Conservation (phyloP, 805 yeast species). For the Alloascoidea africana region DNA sequence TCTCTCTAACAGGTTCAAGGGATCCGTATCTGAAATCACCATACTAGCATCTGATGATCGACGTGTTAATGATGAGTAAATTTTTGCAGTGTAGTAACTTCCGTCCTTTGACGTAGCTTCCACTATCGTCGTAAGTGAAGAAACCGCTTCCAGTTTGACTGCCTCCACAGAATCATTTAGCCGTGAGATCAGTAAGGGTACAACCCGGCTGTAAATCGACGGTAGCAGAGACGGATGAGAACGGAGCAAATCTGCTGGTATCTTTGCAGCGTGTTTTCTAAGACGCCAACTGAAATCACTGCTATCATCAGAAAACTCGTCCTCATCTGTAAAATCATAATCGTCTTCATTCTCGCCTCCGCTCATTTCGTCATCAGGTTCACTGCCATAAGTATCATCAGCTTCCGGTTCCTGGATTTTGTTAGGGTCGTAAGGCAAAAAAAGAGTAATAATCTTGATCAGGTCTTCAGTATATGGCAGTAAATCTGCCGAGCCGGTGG, state of each 20-base stretch:
- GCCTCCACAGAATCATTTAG: conserved; percentile 19
- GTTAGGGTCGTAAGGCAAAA: conserved; percentile 33
- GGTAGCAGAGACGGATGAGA: conserved; percentile 22
- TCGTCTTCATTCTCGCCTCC: conserved; percentile 32
- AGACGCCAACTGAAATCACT: conserved; percentile 45
- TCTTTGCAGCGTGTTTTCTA: conserved; percentile 32
- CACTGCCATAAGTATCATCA: conserved; percentile 14
- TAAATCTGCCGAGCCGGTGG: conserved; percentile 21
- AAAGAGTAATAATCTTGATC: conserved; percentile 16
- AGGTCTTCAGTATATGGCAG: conserved; percentile 15
- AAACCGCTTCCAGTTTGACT: conserved; percentile 30
- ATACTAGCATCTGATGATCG: conserved; percentile 14
- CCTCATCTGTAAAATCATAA: conserved; percentile 14
- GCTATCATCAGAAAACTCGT: conserved; percentile 22
- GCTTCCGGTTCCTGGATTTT: conserved; percentile 2
- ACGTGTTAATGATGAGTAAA: conserved; percentile 8
- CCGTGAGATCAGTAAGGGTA: conserved; percentile 28
- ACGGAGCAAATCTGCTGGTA: conserved; percentile 24
- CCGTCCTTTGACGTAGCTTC: conserved; percentile 10
- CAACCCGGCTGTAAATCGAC: conserved; percentile 12
- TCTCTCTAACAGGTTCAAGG: conserved; percentile 6
- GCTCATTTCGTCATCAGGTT: conserved; percentile 21
- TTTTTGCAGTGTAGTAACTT: conserved; percentile 7
- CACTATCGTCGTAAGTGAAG: conserved; percentile 12
- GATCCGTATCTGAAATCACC: conserved; percentile 12